Conservation (phyloP, 345 rosid genomes). For the Triadica sebifera region DNA sequence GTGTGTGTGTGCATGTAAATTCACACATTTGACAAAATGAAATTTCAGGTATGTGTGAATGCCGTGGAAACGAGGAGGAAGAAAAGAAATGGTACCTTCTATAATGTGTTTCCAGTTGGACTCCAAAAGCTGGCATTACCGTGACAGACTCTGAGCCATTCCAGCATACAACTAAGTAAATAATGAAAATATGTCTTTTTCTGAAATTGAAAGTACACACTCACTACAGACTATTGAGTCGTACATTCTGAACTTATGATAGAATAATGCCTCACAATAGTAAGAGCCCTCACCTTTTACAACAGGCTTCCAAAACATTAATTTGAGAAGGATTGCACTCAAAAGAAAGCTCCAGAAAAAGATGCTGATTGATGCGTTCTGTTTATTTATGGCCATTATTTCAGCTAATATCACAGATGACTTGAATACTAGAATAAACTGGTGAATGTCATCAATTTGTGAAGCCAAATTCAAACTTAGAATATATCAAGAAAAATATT, state of each 20-base stretch:
- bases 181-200: neutral
- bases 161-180: slow-evolving; percentile 24
- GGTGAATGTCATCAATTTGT: neutral
- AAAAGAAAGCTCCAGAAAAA: slow-evolving; percentile 49
- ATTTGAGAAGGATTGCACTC: slow-evolving; percentile 43
- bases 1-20: neutral
- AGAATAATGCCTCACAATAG: neutral
- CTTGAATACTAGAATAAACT: neutral
- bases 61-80: neutral
- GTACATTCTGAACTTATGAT: neutral
- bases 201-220: neutral
- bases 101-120: slow-evolving; percentile 82
- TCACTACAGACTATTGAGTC: neutral
- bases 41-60: neutral
- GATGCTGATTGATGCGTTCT: slow-evolving; percentile 44
- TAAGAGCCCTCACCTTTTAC: slow-evolving; percentile 51
- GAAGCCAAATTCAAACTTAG: neutral
- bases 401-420: slow-evolving; percentile 22
- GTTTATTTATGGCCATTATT: slow-evolving; percentile 22
- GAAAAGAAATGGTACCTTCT: slow-evolving; percentile 42
- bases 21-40: neutral
- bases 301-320: slow-evolving; percentile 45
- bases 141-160: slow-evolving; percentile 67
- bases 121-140: slow-evolving; percentile 71
- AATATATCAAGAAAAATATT: neutral